Evolutionary conservation across 768 basidiomycete genomes (phyloP).

Genomic region (Austroboletus eburneus): DNA sequence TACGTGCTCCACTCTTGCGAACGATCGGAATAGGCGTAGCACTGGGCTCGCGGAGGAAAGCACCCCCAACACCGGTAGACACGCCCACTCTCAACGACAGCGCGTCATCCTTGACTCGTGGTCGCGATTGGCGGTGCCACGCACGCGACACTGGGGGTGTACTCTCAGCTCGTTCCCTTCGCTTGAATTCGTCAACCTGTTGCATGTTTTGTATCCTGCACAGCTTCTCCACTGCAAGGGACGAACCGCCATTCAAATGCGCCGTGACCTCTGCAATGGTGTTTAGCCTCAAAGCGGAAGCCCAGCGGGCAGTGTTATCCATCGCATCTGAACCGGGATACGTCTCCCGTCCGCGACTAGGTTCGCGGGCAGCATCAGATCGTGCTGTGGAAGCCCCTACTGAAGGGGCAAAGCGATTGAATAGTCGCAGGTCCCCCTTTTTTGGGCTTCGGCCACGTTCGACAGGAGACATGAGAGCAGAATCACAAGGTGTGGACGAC

Average conservation of each 20-base stretch:
- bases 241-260: conserved; percentile 11
- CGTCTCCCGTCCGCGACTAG: conserved; percentile 16
- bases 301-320: conserved; percentile 28
- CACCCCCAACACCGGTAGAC: conserved; percentile 3
- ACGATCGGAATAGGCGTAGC: conserved; percentile 21
- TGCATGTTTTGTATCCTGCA: conserved; percentile 16
- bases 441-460: conserved; percentile 28
- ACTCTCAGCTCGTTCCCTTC: conserved; percentile 26
- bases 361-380: conserved; percentile 23
- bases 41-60: conserved; percentile 28
- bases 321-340: conserved; percentile 20
- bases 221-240: conserved; percentile 18
- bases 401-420: conserved; percentile 20
- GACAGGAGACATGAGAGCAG: conserved; percentile 19
- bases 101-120: conserved; percentile 8
- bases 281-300: conserved; percentile 19
- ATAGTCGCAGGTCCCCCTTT: conserved; percentile 12
- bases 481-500: conserved; percentile 24
- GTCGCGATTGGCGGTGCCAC: conserved; percentile 18
- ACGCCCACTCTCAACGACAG: conserved; percentile 6
- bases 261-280: conserved; percentile 21
- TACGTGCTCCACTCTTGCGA: conserved; percentile 20
- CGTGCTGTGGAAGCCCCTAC: conserved; percentile 20
- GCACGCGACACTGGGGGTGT: conserved; percentile 25
- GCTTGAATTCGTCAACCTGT: background rate